Evolutionary conservation across 768 basidiomycete genomes (phyloP).

Genomic region (Suillus variegatus): DNA sequence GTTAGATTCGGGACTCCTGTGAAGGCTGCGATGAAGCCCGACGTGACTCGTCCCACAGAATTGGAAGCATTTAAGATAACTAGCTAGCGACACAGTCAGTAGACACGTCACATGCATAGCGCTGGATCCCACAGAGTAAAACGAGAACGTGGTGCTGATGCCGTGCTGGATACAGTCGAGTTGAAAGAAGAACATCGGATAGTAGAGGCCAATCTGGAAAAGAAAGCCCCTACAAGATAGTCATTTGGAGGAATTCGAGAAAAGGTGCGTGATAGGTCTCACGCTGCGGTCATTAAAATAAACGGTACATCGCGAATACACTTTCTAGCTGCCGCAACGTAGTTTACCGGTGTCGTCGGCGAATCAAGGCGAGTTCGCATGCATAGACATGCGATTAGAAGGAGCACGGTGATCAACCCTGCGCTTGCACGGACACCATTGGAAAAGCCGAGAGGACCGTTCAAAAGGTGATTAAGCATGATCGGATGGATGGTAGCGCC

Average conservation of each 20-base stretch:
- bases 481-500: slow-evolving; percentile 27
- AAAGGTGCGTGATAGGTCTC: slow-evolving; percentile 3
- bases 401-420: slow-evolving; percentile 38
- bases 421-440: slow-evolving; percentile 52
- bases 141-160: slow-evolving; percentile 47
- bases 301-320: slow-evolving; percentile 19
- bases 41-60: slow-evolving; percentile 51
- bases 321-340: slow-evolving; percentile 18
- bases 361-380: slow-evolving; percentile 44
- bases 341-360: slow-evolving; percentile 16
- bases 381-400: slow-evolving; percentile 33
- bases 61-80: slow-evolving; percentile 54
- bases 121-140: slow-evolving; percentile 47
- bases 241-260: neutral
- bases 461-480: slow-evolving; percentile 33
- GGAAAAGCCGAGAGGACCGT: slow-evolving; percentile 36
- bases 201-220: slow-evolving; percentile 43
- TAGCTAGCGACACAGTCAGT: slow-evolving; percentile 34
- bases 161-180: slow-evolving; percentile 51
- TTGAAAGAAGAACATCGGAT: slow-evolving; percentile 59
- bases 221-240: slow-evolving; percentile 16
- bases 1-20: slow-evolving; percentile 47
- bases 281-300: slow-evolving; percentile 23
- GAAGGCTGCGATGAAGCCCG: slow-evolving; percentile 42
- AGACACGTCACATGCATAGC: neutral